Base-by-base conservation (phyloP, 345 rosid genomes). In the Isatis tinctoria region DNA sequence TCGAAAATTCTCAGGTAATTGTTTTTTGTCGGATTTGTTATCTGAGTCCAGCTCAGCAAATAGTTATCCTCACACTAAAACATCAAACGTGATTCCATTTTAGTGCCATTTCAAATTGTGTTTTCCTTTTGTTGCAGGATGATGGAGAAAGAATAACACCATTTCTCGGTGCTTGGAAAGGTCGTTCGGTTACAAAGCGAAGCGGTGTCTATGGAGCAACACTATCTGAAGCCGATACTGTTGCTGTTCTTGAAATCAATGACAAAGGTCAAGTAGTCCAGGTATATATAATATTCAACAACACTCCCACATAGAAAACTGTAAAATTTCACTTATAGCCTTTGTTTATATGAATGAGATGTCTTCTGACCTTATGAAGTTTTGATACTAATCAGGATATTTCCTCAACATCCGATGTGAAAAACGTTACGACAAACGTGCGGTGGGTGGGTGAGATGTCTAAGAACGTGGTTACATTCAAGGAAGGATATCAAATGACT, bases 131-230 rank as follows among this genome's bases (percentile, higher is more conserved):
- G 60, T 81, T 84, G 69, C 78, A 91, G 96, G 83, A 69, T 65
- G 74, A 18, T 69, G 65, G 48, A 36, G 82, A 77, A 13, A 83
- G 88, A 75, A 65, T 94, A 32, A 72, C 35, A 5, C 97, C 84
- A 26, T 94, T 94, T 78, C 89, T 94, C 16, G 98, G 98, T 36
- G 84, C 74, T 54, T 94, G 98, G 97, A 85, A 90, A 83, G 98
- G 98, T 66, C 88, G 77, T 74, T 91, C 97, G 3, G 17, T 82
- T 48, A 91, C 96, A 30, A 90, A 88, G 65, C 88, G 97, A 51
- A 91, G 92, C 57, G 98, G 95, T 77, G 92, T 94, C 76, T 94
- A 94, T 75, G 98, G 96, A 70, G 79, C 96, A 37, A 94, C 97
- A 36, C 57, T 88, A 66, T 72, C 87, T n/a, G 86, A 89, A 84